Evolutionary conservation across 2,329 filamentous ascomycete genomes (phyloP).

Genomic region (Fusarium sp.): DNA sequence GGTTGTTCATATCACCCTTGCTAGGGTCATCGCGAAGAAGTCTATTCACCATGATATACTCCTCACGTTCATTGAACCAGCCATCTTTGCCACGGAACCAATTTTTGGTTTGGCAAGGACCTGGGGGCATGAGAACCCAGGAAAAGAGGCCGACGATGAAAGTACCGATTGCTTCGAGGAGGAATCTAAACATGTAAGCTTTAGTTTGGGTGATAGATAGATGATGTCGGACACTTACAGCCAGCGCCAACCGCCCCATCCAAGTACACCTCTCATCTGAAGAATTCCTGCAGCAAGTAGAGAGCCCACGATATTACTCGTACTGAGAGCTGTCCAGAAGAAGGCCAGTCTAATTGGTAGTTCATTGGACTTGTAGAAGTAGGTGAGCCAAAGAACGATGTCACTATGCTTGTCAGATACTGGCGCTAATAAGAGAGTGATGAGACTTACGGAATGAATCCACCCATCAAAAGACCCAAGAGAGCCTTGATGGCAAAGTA

Average conservation of each 20-base stretch:
- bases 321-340: slow-evolving; percentile 78
- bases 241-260: slow-evolving; percentile 56
- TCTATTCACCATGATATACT: slow-evolving; percentile 71
- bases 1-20: slow-evolving; percentile 72
- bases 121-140: slow-evolving; percentile 59
- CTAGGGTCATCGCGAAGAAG: slow-evolving; percentile 70
- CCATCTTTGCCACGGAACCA: slow-evolving; percentile 69
- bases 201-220: accelerated
- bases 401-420: slow-evolving; percentile 38
- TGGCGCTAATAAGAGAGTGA: no score
- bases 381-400: slow-evolving; percentile 75
- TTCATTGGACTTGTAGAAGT: slow-evolving; percentile 80
- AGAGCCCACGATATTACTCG: slow-evolving; percentile 64
- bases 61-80: slow-evolving; percentile 71
- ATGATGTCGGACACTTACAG: slow-evolving; percentile 40
- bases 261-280: slow-evolving; percentile 52
- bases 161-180: slow-evolving; percentile 63
- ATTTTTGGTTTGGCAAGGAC: slow-evolving; percentile 62
- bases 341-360: slow-evolving; percentile 72
- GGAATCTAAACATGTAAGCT: slow-evolving; percentile 50
- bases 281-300: slow-evolving; percentile 59
- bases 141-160: slow-evolving; percentile 58
- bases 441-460: slow-evolving; percentile 59
- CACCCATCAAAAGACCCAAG: slow-evolving; percentile 61
- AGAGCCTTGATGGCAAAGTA: slow-evolving; percentile 58